Evolutionary conservation across 208 protist genomes (phyloP), one percentile per base, ranked within the genome.

Genomic region (Vickermania ingenoplastis): DNA sequence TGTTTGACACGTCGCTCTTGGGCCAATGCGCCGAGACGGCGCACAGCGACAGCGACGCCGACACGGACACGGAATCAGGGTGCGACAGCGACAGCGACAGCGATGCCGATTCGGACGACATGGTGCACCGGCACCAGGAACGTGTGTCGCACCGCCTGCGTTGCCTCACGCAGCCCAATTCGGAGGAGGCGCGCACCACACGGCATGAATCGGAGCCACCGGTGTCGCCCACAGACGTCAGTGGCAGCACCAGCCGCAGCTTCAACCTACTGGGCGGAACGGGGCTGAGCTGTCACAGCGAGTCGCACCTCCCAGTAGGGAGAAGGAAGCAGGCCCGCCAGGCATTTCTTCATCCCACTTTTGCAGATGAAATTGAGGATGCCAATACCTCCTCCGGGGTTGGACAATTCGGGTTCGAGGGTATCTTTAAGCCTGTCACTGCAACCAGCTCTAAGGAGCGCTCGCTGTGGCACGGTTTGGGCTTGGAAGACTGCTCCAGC

Each of bases 191-290:
- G 11, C 7, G 17, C 11, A n/a, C 36, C 36, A 17, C 11, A 17
- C 36, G 36, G 36, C 36, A 45, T 45, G 7, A 45, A 7, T n/a
- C n/a, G n/a, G 36, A 45, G 17, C 17, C 36, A 45, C 36, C 17
- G 36, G 36, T n/a, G 36, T 45, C 36, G 11, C 36, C 36, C 7
- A 45, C 7, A n/a, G 36, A 45, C 17, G 36, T 7, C 11, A 45
- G 36, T 45, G 36, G 36, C 36, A 45, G 36, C 36, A 45, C 36
- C 36, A 45, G 36, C 36, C 36, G 36, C 36, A 45, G 36, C 36
- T 45, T 7, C 36, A 45, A 45, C 17, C 11, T 45, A 17, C 36
- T 45, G 11, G 36, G 36, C 36, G 36, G 36, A 7, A 17, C 36
- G 17, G 36, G 36, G 36, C 7, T 45, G 11, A 45, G 36, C 36